These are phyloP conservation scores for Yueomyces sinensis DNA, from an alignment of 805 yeast species.

Conservation along the genomic window DNA sequence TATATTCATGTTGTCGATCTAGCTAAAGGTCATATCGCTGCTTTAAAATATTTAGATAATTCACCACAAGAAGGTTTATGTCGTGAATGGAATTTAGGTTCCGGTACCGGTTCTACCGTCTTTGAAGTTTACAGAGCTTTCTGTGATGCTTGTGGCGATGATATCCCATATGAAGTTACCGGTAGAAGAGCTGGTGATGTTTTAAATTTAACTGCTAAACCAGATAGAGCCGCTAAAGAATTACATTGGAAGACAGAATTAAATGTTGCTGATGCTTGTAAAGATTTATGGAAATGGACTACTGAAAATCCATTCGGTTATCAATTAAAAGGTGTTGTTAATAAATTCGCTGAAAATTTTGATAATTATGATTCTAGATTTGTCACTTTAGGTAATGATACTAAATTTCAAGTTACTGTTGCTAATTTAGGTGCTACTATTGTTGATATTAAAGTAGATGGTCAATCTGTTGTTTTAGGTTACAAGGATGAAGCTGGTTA, in stretches of 20 bases:
- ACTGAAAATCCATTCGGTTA: constrained; percentile 55
- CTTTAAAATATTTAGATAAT: constrained; percentile 39
- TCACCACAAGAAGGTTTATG: constrained; percentile 34
- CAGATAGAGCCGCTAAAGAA: constrained; percentile 52
- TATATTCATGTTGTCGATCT: constrained; percentile 73
- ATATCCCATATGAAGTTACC: constrained; percentile 50
- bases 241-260: constrained; percentile 49
- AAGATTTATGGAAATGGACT: constrained; percentile 71
- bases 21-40: constrained; percentile 66
- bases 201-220: constrained; percentile 57
- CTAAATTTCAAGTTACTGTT: constrained; percentile 28
- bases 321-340: constrained; percentile 16
- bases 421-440: constrained; percentile 41
- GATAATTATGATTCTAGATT: constrained; percentile 18
- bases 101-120: constrained; percentile 72
- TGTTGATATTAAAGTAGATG: constrained; percentile 29
- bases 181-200: constrained; percentile 70
- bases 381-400: constrained; percentile 19
- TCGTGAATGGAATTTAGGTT: constrained; percentile 75
- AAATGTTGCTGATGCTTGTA: constrained; percentile 49
- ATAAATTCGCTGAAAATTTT: constrained; percentile 9
- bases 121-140: constrained; percentile 57
- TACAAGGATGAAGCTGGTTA: constrained; percentile 25
- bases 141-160: constrained; percentile 47
- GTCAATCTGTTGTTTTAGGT: constrained; percentile 28